Percentiles rank a stretch among this genome's conserved stretches.
Conservation (phyloP, 2,329 filamentous ascomycete species). For the Periconia sp. region DNA sequence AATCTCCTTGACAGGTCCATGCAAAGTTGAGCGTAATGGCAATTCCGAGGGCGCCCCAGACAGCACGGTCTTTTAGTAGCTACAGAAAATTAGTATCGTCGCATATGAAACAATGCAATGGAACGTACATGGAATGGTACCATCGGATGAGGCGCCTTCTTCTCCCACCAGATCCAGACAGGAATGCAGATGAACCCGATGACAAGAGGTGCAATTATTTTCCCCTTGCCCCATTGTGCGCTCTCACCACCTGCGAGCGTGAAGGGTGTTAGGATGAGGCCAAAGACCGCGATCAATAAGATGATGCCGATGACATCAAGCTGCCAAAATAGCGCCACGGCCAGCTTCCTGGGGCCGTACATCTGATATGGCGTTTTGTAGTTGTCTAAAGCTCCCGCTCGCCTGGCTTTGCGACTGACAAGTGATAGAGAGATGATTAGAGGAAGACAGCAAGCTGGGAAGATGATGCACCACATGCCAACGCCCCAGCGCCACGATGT, state of each 20-base stretch:
- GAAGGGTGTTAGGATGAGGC: slow-evolving; percentile 57
- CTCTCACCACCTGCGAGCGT: slow-evolving; percentile 61
- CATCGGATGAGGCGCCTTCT: slow-evolving; percentile 57
- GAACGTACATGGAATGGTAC: slow-evolving; percentile 60
- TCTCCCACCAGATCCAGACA: slow-evolving; percentile 62
- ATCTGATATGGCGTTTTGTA: slow-evolving; percentile 54
- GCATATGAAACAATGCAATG: neutral
- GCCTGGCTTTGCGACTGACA: slow-evolving; percentile 60
- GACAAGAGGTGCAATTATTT: slow-evolving; percentile 59
- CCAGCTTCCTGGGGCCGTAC: slow-evolving; percentile 47
- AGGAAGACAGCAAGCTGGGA: slow-evolving; percentile 62
- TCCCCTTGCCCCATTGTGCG: slow-evolving; percentile 58
- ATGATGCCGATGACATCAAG: slow-evolving; percentile 60
- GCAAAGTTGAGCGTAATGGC: slow-evolving; percentile 42
- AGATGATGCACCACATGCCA: slow-evolving; percentile 68
- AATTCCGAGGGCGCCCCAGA: slow-evolving; percentile 69
- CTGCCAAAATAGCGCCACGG: slow-evolving; percentile 60
- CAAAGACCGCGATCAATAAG: slow-evolving; percentile 54
- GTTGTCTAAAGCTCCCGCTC: slow-evolving; percentile 54
- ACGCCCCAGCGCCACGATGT: slow-evolving; percentile 66
- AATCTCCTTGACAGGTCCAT: slow-evolving; percentile 70
- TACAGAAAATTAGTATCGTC: slow-evolving; percentile 12
- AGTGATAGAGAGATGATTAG: slow-evolving; percentile 60
- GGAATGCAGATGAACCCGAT: slow-evolving; percentile 59
- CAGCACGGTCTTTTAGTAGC: slow-evolving; percentile 67